These are phyloP conservation scores for Cicer bijugum DNA, from an alignment of 306 rosid species.

Conservation along the genomic window DNA sequence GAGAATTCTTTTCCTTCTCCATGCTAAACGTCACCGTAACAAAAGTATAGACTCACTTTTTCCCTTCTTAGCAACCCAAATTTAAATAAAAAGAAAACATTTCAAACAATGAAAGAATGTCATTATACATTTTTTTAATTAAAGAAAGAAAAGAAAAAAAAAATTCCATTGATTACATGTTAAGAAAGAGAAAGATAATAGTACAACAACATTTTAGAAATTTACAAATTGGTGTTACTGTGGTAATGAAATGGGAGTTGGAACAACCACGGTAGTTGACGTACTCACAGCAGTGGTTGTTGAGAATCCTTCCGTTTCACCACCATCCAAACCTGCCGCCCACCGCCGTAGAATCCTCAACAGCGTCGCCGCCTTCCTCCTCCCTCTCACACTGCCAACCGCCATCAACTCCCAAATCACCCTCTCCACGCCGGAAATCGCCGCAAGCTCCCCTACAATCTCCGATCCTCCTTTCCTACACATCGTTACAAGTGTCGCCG, in stretches of 20 bases:
- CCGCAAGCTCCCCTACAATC: conserved; percentile 75
- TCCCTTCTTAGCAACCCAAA: neutral
- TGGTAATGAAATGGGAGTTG: conserved; percentile 25
- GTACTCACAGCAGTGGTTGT: conserved; percentile 28
- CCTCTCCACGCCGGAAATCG: conserved; percentile 75
- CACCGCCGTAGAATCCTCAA: conserved; percentile 79
- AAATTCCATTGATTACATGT: conserved; percentile 39
- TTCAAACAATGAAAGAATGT: conserved; percentile 44
- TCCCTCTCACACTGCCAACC: conserved; percentile 66
- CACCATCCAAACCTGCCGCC: conserved; percentile 77
- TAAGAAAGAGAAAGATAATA: neutral
- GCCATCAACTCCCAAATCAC: conserved; percentile 88
- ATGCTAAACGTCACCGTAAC: neutral
- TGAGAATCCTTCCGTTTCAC: conserved; percentile 45
- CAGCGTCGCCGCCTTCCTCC: conserved; percentile 83
- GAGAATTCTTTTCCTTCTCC: too few relatives aligned
- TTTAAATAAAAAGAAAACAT: neutral
- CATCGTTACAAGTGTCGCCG: conserved; percentile 78
- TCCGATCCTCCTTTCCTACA: conserved; percentile 85
- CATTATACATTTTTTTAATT: neutral
- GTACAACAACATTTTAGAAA: neutral
- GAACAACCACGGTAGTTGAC: conserved; percentile 41
- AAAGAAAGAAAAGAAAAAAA: neutral
- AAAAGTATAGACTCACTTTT: neutral
- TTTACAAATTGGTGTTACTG: conserved; percentile 45